These are phyloP conservation scores for Cadophora gregata DNA, from an alignment of 2,329 filamentous ascomycete genomes.

Conservation along the genomic window DNA sequence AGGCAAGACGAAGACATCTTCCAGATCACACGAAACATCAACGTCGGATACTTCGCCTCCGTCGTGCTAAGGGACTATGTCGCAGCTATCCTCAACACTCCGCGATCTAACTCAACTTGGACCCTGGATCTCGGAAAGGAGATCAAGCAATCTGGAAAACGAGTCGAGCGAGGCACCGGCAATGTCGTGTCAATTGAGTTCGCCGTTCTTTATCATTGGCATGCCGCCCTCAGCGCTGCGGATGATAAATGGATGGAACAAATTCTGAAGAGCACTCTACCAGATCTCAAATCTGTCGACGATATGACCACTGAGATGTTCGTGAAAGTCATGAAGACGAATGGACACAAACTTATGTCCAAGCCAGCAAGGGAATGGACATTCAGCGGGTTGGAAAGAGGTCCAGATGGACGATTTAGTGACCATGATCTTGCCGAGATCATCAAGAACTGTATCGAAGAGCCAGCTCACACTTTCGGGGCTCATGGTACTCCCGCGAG, in stretches of 20 bases:
- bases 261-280: slow-evolving; percentile 44
- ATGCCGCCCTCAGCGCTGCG: slow-evolving; percentile 51
- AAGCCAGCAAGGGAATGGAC: slow-evolving; percentile 49
- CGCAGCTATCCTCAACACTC: slow-evolving; percentile 51
- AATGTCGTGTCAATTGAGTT: slow-evolving; percentile 55
- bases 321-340: slow-evolving; percentile 48
- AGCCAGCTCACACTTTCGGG: slow-evolving; percentile 57
- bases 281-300: slow-evolving; percentile 50
- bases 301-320: slow-evolving; percentile 51
- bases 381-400: slow-evolving; percentile 49
- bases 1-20: slow-evolving; percentile 57
- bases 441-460: slow-evolving; percentile 53
- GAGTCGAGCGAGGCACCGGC: slow-evolving; percentile 50
- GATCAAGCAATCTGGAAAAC: slow-evolving; percentile 49
- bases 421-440: slow-evolving; percentile 53
- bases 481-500: slow-evolving; percentile 54
- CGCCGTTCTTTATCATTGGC: slow-evolving; percentile 55
- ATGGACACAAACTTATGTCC: slow-evolving; percentile 46
- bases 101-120: slow-evolving; percentile 53
- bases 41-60: slow-evolving; percentile 53
- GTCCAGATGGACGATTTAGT: slow-evolving; percentile 49
- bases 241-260: slow-evolving; percentile 54
- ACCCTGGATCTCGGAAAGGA: slow-evolving; percentile 52
- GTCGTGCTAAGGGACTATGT: slow-evolving; percentile 54
- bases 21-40: slow-evolving; percentile 53